These are phyloP conservation scores for Lotus japonicus DNA, from an alignment of 306 rosid genomes.

Conservation along the genomic window DNA sequence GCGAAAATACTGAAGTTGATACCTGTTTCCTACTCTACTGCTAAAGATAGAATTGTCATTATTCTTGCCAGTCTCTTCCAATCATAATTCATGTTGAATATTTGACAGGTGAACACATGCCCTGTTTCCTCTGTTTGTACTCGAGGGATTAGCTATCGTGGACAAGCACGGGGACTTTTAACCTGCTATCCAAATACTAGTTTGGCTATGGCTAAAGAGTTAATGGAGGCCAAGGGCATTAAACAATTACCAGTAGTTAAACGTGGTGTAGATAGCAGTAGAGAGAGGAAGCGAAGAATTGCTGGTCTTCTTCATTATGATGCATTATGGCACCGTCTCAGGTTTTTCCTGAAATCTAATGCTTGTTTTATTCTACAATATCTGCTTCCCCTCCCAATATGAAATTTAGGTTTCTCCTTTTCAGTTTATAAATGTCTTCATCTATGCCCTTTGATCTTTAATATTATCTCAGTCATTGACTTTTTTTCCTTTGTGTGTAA, in stretches of 20 bases:
- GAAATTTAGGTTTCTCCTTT: slow-evolving; percentile 1
- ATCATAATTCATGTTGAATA: slow-evolving; percentile 10
- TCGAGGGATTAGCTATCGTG: slow-evolving; percentile 76
- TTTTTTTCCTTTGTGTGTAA: too few species aligned
- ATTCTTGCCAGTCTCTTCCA: not conserved
- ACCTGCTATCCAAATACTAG: slow-evolving; percentile 77
- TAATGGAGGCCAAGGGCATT: slow-evolving; percentile 93
- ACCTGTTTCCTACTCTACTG: not conserved
- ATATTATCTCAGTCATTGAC: too few species aligned
- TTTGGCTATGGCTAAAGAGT: slow-evolving; percentile 82
- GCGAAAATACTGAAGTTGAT: slow-evolving; percentile 1
- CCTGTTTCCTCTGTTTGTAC: slow-evolving; percentile 85
- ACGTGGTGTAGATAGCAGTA: slow-evolving; percentile 39
- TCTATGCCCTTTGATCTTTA: not conserved
- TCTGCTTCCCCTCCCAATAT: not conserved
- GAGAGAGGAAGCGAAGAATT: slow-evolving; percentile 58
- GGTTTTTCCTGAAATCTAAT: slow-evolving; percentile 42
- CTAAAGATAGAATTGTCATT: not conserved
- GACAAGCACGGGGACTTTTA: slow-evolving; percentile 69
- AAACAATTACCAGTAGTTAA: slow-evolving; percentile 92
- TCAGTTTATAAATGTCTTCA: not conserved
- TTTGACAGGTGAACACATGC: slow-evolving; percentile 47
- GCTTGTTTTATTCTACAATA: not conserved
- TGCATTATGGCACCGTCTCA: slow-evolving; percentile 64
- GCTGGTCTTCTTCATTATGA: slow-evolving; percentile 80